Base-by-base conservation (phyloP, 371 early-diverging fungal species). In the Circinella umbellata region DNA sequence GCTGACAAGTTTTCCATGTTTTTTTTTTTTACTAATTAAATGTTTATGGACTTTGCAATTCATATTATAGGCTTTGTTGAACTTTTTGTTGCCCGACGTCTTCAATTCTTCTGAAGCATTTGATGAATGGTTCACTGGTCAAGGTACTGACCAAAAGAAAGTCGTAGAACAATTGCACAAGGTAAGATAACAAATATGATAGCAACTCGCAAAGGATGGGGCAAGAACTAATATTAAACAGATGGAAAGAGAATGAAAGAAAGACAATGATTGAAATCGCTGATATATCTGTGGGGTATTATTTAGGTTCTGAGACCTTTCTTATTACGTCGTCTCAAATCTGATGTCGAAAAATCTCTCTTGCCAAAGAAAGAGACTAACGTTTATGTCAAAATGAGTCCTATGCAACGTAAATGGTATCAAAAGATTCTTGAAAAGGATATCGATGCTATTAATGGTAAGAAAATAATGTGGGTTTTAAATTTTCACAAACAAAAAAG, bases 341-440 rank as follows among this genome's bases (percentile, higher is more conserved):
- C 96, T 14, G 98, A 99, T 79, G 99, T 99, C 4, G 99, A 99
- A 79, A 96, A 96, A 72, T 93, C 93, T 17, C 84, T 99, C 48
- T 82, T 98, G 20, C 98, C 97, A 20, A 99, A 99, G 81, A 99
- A 99, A 78, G 95, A 97, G 67, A 88, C 95, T 60, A 97, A 98
- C 78, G 76, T 99, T 46, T 99, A 98, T 73, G 96, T 98, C 46
- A 95, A 96, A 4, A 89, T 99, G 90, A 93, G 94, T 18, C 81
- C 88, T 49, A 97, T 99, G 96, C 99, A 99, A 82, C 89, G 95
- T 61, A 91, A 92, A 74, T 99, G 98, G 96, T 99, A 99, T 80
- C 92, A 96, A 75, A 93, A 94, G 64, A 93, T 99, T 60, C 82
- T 99, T 20, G 98, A 98, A 80, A 98, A 98, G 82, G 99, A 99